Percentiles rank a stretch among this genome's conserved stretches.
These are phyloP conservation scores for Fusarium penzigii DNA, from an alignment of 2,329 filamentous ascomycete genomes.

Conservation along the genomic window DNA sequence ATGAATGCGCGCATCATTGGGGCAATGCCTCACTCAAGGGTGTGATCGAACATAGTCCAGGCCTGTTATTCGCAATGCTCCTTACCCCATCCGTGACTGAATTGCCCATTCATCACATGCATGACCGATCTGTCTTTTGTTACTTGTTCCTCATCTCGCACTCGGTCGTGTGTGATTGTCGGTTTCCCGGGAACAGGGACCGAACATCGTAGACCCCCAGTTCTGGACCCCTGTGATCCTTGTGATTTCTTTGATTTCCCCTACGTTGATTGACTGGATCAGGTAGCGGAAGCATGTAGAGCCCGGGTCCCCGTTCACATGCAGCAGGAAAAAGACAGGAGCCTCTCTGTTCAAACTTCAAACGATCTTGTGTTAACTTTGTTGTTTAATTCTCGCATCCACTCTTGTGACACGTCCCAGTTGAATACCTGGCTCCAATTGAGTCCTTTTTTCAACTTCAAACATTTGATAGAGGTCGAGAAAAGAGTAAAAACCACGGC, in stretches of 20 bases:
- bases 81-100: no score
- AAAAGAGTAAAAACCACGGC: constrained; percentile 12
- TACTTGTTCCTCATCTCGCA: constrained; percentile 1
- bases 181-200: constrained; percentile 2
- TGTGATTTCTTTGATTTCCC: constrained; percentile 2
- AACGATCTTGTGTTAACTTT: background rate
- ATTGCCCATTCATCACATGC: background rate
- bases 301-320: no score
- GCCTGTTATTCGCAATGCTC: no score
- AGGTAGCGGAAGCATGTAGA: no score
- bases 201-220: background rate
- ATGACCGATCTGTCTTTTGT: constrained; percentile 1
- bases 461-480: background rate
- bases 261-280: no score
- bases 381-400: background rate
- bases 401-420: background rate
- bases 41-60: no score
- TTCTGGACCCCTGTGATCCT: constrained; percentile 8
- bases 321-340: no score
- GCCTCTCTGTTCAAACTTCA: no score
- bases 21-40: no score
- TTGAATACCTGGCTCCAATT: background rate
- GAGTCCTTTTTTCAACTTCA: background rate
- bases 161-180: constrained; percentile 5
- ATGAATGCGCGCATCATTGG: no score